Percentiles rank a stretch among this genome's conserved stretches.
Conservation (phyloP, 176 grass and related monocot species). For the Rhynchospora breviuscula region DNA sequence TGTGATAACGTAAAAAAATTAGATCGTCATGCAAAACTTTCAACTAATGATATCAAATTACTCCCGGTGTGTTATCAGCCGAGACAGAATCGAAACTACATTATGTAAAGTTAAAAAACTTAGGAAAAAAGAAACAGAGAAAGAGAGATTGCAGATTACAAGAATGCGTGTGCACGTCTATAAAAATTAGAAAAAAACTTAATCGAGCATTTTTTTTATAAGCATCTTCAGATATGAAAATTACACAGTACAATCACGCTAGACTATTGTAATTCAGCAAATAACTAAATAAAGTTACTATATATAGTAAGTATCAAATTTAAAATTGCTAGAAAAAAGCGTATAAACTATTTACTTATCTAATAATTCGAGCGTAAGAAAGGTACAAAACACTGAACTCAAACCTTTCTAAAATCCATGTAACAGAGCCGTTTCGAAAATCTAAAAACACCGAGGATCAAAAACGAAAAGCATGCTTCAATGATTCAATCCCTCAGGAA, state of each 20-base stretch:
- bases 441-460: not conserved
- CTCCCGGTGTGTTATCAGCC: not conserved
- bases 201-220: not conserved
- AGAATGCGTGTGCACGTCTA: not conserved
- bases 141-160: not conserved
- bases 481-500: not conserved
- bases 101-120: not conserved
- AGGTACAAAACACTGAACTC: not conserved
- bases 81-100: not conserved
- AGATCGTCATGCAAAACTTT: not conserved
- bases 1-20: not conserved
- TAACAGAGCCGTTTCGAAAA: not conserved
- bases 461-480: not conserved
- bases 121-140: not conserved
- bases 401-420: not conserved
- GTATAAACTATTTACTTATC: not conserved
- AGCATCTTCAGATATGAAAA: not conserved
- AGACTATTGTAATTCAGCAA: not conserved
- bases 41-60: not conserved
- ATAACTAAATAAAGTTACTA: not conserved
- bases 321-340: not conserved
- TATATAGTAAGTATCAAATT: constrained; percentile 10
- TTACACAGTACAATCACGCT: not conserved
- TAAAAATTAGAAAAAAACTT: not conserved
- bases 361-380: not conserved